phyloP scores from a whole-genome alignment of 176 grass and related monocot species.

The Musa acuminata region DNA sequence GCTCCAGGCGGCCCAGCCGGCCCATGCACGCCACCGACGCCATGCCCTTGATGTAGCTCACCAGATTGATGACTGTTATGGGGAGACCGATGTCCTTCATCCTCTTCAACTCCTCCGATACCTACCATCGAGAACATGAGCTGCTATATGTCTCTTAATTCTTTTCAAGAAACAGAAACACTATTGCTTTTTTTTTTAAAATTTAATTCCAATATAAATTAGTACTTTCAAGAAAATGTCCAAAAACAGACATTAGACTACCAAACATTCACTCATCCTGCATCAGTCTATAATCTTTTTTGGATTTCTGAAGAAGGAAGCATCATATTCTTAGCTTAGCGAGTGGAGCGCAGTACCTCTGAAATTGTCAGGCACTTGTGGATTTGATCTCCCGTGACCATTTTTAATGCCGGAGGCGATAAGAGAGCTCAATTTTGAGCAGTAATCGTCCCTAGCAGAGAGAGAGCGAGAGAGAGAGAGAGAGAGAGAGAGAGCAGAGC shows the following conservation, averaged over 20 bases:
- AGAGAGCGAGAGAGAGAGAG: background rate
- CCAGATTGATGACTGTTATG: slow-evolving; percentile 15
- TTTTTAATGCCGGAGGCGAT: background rate
- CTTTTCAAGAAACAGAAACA: background rate
- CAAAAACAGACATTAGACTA: too few relatives aligned
- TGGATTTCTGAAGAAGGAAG: too few relatives aligned
- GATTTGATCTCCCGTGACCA: background rate
- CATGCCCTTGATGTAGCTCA: slow-evolving; percentile 17
- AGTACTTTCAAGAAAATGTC: too few relatives aligned
- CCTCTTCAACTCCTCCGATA: slow-evolving; percentile 13
- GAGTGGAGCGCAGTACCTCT: background rate
- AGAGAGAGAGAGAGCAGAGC: background rate
- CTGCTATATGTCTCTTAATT: background rate
- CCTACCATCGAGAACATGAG: background rate
- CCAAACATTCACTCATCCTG: too few relatives aligned
- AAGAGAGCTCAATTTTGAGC: background rate
- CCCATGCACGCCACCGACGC: slow-evolving; percentile 19
- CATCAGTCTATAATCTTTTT: too few relatives aligned
- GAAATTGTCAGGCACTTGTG: slow-evolving; percentile 6
- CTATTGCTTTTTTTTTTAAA: background rate
- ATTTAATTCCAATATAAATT: background rate
- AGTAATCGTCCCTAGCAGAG: background rate
- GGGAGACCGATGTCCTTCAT: slow-evolving; percentile 20
- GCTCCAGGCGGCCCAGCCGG: slow-evolving; percentile 16
- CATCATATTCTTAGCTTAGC: background rate